Base-by-base conservation (phyloP, 2,329 filamentous ascomycete genomes). In the Ophioceras dolichostomum region DNA sequence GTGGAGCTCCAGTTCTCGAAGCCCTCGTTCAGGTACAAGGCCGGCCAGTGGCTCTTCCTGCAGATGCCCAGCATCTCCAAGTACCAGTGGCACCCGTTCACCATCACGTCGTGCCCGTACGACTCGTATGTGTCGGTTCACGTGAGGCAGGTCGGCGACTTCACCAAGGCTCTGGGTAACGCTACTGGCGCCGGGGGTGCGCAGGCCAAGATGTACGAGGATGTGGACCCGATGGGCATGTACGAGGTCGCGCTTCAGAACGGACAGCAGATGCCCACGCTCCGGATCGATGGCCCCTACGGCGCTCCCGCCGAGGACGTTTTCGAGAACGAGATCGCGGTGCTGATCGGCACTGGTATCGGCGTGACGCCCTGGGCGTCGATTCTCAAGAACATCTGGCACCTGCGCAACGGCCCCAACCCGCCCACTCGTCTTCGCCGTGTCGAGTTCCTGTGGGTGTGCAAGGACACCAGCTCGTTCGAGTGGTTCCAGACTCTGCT, bases 391-490 rank as follows among this genome's bases (percentile, higher is more conserved):
- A 95, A 94, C 58, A 96, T 98, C 61, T 98, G 88, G 85, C 89
- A 98, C 58, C 71, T 94, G 52, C 86, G 91, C 44, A 81, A 91
- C 45, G 76, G 80, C 13, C 88, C 89, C 7, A 91, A 95, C 64
- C 85, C 88, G 18, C 88, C 89, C 2, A 78, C 76, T 35, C 84
- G 89, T 53, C 79, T 98, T 33, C 83, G 87, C 41, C 82, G 91
- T 57, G 89, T 98, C 22, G 91, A 98, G 59, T 98, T 98, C 61
- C 93, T 98, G 65, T 98, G 91, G 91, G 81, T 96, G 36, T 95
- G 89, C 72, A 91, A 84, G 58, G 88, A 95, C 53, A 94, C 88
- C 0, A 83, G 76, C 24, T 94, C 88, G 0, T 98, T 98, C 53
- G 91, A 96, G 62, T 98, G 91, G 91, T 96, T 98, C 68, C 91